Evolutionary conservation across 148 eudicot species (phyloP), one percentile per base, ranked within the genome.

Genomic region (Camellia japonica): DNA sequence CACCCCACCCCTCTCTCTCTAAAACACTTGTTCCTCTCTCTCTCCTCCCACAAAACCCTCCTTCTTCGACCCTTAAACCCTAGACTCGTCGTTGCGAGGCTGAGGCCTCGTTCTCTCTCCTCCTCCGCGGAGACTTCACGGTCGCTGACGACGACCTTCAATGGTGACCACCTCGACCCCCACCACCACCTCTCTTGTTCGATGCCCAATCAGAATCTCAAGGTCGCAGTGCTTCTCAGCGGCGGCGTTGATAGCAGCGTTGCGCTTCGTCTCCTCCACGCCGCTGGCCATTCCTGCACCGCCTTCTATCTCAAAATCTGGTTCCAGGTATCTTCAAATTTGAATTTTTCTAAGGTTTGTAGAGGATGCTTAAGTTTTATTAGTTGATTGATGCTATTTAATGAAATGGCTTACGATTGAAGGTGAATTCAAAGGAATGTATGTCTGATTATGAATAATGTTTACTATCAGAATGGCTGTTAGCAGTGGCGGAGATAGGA

Each of bases 161-260:
- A 60, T 64, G 66, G 71, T n/a, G 83, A 75, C 9, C 73, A 75
- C 9, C 73, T 93, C 30, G 87, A 85, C 42, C 90, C 91, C 3
- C 9, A 38, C 2, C 89, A 90, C 79, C 82, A 90, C 79, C 82
- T 95, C 23, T 86, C 92, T 0, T 90, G 97, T 63, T 88, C 90
- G 0, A 87, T 95, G 87, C 97, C 95, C 1, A 73, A 66, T 41
- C 82, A 78, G 56, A 80, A 80, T 5, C 90, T 87, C 79, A 96
- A 85, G 73, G 85, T 96, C 3, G 97, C 97, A 0, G 98, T 93
- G 51, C 91, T 96, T 49, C 68, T 96, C 47, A 96, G 99, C 76
- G 99, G 99, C 49, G 99, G 99, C 0, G 99, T 93, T 2, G 99
- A 96, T 81, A 96, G 99, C 82, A 92, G 95, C 81, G 97, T 96